Conservation (phyloP, 768 basidiomycete genomes). For the Psilocybe sp. region DNA sequence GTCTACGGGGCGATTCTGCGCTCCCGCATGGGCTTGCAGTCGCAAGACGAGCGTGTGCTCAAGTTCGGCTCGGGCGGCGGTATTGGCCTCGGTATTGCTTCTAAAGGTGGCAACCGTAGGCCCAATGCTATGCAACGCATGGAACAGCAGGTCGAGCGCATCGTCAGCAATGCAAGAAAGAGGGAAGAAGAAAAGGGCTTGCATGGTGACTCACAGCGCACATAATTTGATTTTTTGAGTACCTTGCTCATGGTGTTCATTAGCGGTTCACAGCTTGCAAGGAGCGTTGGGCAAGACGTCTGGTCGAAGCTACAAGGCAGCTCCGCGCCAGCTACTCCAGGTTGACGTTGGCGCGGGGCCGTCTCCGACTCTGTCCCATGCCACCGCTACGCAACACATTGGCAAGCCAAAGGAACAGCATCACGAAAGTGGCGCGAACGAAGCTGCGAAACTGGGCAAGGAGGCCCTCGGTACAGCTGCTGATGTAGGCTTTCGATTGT, state of each 20-base stretch:
- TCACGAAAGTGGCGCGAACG: conserved; percentile 60
- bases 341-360: conserved; percentile 56
- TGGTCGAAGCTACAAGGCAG: conserved; percentile 90
- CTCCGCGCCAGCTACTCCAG: conserved; percentile 94
- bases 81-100: conserved; percentile 77
- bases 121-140: conserved; percentile 89
- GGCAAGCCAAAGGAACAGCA: conserved; percentile 45
- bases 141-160: conserved; percentile 94
- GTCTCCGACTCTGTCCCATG: conserved; percentile 44
- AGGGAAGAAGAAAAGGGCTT: conserved; percentile 83
- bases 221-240: not conserved
- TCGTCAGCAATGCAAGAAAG: conserved; percentile 87
- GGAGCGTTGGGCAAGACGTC: conserved; percentile 95
- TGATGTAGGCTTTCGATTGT: conserved; percentile 36
- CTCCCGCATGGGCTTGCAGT: conserved; percentile 71
- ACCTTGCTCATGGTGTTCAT: not conserved
- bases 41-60: conserved; percentile 74
- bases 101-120: conserved; percentile 64
- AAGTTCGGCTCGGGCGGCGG: conserved; percentile 84
- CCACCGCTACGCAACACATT: conserved; percentile 48
- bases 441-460: conserved; percentile 73
- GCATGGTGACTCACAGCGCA: conserved; percentile 36
- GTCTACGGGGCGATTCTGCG: conserved; percentile 86
- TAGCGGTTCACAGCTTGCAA: conserved; percentile 76
- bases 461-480: conserved; percentile 65